These are phyloP conservation scores for Curvularia sp. DNA, from an alignment of 2,329 filamentous ascomycete species.

Conservation along the genomic window DNA sequence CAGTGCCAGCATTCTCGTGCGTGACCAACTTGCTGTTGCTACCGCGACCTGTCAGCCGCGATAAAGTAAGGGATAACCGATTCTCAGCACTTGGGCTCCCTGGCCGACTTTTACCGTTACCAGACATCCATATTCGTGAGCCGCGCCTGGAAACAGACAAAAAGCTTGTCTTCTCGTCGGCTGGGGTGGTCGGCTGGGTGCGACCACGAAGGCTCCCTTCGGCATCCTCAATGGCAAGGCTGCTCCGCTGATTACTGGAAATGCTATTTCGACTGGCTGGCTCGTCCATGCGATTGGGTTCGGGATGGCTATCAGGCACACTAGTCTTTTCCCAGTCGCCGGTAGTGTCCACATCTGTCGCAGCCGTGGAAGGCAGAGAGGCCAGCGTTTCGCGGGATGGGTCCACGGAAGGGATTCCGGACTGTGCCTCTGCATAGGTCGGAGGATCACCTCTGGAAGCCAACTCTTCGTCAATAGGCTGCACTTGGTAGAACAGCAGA, in stretches of 20 bases:
- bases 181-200: conserved; percentile 54
- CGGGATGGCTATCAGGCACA: conserved; percentile 21
- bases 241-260: conserved; percentile 51
- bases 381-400: conserved; percentile 43
- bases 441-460: conserved; percentile 50
- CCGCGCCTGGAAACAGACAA: conserved; percentile 44
- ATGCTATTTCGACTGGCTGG: conserved; percentile 44
- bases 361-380: conserved; percentile 24
- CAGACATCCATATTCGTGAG: conserved; percentile 42
- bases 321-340: conserved; percentile 38
- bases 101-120: conserved; percentile 51
- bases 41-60: conserved; percentile 50
- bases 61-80: conserved; percentile 54
- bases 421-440: conserved; percentile 50
- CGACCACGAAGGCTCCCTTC: conserved; percentile 45
- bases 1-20: conserved; percentile 22
- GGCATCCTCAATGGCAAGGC: conserved; percentile 51
- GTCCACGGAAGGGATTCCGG: conserved; percentile 27
- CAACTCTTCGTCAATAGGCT: conserved; percentile 79
- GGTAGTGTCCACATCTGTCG: conserved; percentile 30
- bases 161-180: conserved; percentile 50
- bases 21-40: conserved; percentile 52
- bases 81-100: conserved; percentile 52
- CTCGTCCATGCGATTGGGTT: conserved; percentile 31
- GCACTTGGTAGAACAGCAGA: conserved; percentile 91